Evolutionary conservation across 2,329 filamentous ascomycete genomes (phyloP), one percentile per base, ranked within the genome.

Genomic region (Xylariaceae sp.): DNA sequence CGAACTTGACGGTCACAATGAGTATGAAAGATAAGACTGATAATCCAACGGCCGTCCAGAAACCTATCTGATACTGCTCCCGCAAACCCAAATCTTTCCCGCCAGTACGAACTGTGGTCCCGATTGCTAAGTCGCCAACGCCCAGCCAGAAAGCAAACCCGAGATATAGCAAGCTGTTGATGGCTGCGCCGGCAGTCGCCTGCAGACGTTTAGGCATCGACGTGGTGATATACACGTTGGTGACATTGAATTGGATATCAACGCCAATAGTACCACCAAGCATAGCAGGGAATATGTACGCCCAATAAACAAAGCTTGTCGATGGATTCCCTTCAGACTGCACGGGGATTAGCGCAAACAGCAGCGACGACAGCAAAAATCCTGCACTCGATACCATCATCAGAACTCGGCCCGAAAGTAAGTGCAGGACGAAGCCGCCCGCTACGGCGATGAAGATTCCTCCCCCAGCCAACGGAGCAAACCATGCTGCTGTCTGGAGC

Each of bases 161-260:
- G 9, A 91, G 73, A 59, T 89, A 87, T 30, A 90, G 64, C 2
- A 89, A 68, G 42, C 80, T 83, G 68, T 87, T 89, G 60, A 87
- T 83, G 41, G 90, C 66, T 0, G 82, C 86, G 1, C 87, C 86
- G 0, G 86, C 87, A 0, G 89, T 72, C 0, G 86, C 87, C 63
- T 92, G 88, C 44, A 82, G 75, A 11, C 78, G 75, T 5, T 74
- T 73, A 0, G 87, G 85, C 54, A 90, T 72, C 12, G 78, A 80
- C 0, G 86, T 90, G 0, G 86, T 90, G 64, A 90, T 86, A 67
- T 88, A 91, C 51, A 91, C 79, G 60, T 87, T 90, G 15, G 83
- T 80, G 1, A 90, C 78, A 61, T 86, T 89, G 69, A 85, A 90
- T 6, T 82, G 82, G 47, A 90, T 82, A 61, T 92, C 88, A 51